Base-by-base conservation (phyloP, 1,284 basidiomycete species). In the Inonotus hispidus region DNA sequence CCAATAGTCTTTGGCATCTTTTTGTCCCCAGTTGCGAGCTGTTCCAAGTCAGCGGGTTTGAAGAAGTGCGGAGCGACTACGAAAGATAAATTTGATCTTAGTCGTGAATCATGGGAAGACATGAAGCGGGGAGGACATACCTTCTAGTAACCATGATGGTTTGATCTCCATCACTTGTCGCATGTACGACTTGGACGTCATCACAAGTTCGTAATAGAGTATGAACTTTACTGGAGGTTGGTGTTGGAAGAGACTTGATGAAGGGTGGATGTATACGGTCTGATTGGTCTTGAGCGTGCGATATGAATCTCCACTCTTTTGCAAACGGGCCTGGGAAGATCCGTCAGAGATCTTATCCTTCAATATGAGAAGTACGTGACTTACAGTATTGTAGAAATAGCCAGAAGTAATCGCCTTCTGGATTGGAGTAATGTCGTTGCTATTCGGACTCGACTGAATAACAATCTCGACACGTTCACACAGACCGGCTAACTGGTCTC, bases 131-230 rank as follows among this genome's bases (percentile, higher is more conserved):
- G 54, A 11, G 37, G 3, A 76, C 84, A 65, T 60, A 88, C 92
- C 90, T 82, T 98, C 95, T 56, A 97, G 73, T 52, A 99, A 73
- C 96, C 96, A 98, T 46, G 84, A 75, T 0, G 95, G 90, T 71
- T 97, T 95, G 71, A 99, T 98, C 69, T 97, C 94, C 94, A 98
- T 98, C 46, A 95, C 83, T 81, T 98, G 95, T 78, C 89, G 79
- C 83, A 93, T 84, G 66, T 92, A 93, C 13, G 90, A 92, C 72
- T 93, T 93, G 27, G 86, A 86, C 3, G 91, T 93, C 87, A 90
- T 89, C 25, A 92, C 90, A 23, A 97, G 80, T 74, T 99, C 97
- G 71, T 98, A 99, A 75, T 98, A 99, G 61, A 98, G 74, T 32
- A 99, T 74, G 23, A 91, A 92, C 70, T 89, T 89, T 23, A 95